Percentiles rank a stretch among this genome's conserved stretches.
These are phyloP conservation scores for Lavandula angustifolia DNA, from an alignment of 257 asterid genomes.

Conservation along the genomic window DNA sequence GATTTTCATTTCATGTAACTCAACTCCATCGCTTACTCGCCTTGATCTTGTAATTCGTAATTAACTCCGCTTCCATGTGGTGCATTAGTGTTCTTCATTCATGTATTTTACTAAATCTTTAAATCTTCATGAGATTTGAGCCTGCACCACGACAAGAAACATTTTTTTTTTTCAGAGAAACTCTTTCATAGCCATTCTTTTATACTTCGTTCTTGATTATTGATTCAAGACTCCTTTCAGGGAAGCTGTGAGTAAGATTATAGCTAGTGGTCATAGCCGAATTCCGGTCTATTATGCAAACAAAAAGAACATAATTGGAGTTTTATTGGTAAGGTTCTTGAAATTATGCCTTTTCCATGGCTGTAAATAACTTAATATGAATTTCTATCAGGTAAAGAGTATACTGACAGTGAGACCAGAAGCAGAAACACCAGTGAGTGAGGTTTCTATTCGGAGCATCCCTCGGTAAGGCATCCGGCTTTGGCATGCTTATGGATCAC, in stretches of 20 bases:
- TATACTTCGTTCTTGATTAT: conserved; percentile 5
- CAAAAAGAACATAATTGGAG: conserved; percentile 75
- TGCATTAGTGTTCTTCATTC: too few species aligned
- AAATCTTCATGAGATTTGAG: background rate
- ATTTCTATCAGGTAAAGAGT: conserved; percentile 67
- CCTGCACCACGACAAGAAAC: conserved; percentile 5
- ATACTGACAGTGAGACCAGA: conserved; percentile 86
- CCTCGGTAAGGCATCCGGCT: conserved; percentile 59
- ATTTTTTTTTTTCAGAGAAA: background rate
- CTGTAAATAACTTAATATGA: background rate
- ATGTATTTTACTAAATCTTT: too few species aligned
- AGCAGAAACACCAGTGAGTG: conserved; percentile 86
- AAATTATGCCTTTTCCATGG: background rate
- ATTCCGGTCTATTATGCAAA: conserved; percentile 88
- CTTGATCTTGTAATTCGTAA: too few species aligned
- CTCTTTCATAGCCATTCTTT: too few species aligned
- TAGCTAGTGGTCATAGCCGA: conserved; percentile 95
- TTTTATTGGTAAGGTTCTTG: conserved; percentile 57
- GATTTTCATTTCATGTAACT: too few species aligned
- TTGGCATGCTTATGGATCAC: conserved; percentile 1
- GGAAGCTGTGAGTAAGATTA: conserved; percentile 90
- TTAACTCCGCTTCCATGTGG: too few species aligned
- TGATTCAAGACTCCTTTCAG: conserved; percentile 37
- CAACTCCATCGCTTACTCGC: too few species aligned
- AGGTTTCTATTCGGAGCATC: conserved; percentile 85